These are phyloP conservation scores for Globisporangium splendens DNA, from an alignment of 352 stramenopile genomes.

Conservation along the genomic window DNA sequence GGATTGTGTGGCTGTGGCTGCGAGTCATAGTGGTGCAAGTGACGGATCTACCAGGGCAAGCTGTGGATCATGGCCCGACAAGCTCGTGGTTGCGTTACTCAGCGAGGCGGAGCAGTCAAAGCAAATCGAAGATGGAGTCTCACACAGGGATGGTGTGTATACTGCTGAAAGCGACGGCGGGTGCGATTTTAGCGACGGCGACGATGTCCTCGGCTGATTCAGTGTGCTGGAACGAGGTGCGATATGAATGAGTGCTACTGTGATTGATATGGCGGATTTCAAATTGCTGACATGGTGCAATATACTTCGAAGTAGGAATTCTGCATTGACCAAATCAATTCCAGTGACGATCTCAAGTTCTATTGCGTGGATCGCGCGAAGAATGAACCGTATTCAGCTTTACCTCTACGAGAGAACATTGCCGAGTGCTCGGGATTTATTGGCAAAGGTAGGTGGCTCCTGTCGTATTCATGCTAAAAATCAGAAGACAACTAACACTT, in stretches of 20 bases:
- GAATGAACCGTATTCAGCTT: constrained; percentile 35
- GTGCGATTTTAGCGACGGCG: constrained; percentile 39
- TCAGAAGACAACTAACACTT: not conserved
- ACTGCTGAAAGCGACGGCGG: constrained; percentile 31
- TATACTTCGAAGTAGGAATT: constrained; percentile 49
- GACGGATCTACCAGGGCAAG: constrained; percentile 43
- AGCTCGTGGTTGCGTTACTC: constrained; percentile 56
- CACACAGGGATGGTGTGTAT: constrained; percentile 44
- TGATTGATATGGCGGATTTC: not conserved
- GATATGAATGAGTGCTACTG: not conserved
- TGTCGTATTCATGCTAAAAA: not conserved
- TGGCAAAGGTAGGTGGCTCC: constrained; percentile 53
- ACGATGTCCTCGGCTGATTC: constrained; percentile 29
- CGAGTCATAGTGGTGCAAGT: constrained; percentile 33
- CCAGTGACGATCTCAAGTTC: constrained; percentile 59
- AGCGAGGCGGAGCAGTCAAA: constrained; percentile 14
- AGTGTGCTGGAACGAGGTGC: constrained; percentile 57
- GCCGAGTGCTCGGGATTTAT: constrained; percentile 54
- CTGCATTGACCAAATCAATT: constrained; percentile 57
- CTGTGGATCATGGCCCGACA: constrained; percentile 14
- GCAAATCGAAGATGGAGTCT: constrained; percentile 23
- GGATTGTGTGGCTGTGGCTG: not conserved
- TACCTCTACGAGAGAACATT: constrained; percentile 47
- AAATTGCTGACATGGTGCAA: not conserved
- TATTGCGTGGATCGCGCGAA: constrained; percentile 65